Percentiles rank a stretch among this genome's conserved stretches.
These are phyloP conservation scores for Vigna mungo DNA, from an alignment of 306 rosid genomes.

Conservation along the genomic window DNA sequence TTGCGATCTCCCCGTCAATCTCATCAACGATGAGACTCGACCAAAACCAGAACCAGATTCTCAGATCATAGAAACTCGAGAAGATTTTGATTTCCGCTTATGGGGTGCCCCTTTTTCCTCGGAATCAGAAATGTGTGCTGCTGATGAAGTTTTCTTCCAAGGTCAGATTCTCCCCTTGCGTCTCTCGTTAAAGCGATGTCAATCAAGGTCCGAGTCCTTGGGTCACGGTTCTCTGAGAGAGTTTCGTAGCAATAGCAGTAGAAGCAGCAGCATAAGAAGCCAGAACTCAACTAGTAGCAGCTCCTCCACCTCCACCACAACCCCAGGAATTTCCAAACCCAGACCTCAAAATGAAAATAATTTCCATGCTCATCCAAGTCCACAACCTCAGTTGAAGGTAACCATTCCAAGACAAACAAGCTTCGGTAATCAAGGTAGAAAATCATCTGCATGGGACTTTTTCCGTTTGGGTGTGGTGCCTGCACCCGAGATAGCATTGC, in stretches of 20 bases:
- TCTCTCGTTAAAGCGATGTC: slow-evolving; percentile 31
- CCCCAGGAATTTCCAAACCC: slow-evolving; percentile 47
- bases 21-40: slow-evolving; percentile 39
- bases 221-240: slow-evolving; percentile 44
- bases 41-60: slow-evolving; percentile 24
- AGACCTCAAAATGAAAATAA: slow-evolving; percentile 54
- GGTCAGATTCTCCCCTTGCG: slow-evolving; percentile 74
- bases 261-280: slow-evolving; percentile 64
- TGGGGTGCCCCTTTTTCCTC: slow-evolving; percentile 41
- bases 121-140: slow-evolving; percentile 66
- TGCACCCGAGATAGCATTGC: slow-evolving; percentile 68
- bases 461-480: slow-evolving; percentile 68
- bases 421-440: slow-evolving; percentile 48
- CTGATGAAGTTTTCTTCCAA: slow-evolving; percentile 76
- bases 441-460: slow-evolving; percentile 67
- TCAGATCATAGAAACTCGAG: slow-evolving; percentile 42
- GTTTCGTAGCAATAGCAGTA: slow-evolving; percentile 51
- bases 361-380: slow-evolving; percentile 65
- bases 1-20: slow-evolving; percentile 62
- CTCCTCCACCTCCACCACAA: slow-evolving; percentile 38
- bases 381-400: slow-evolving; percentile 63
- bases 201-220: slow-evolving; percentile 52
- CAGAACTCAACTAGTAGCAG: slow-evolving; percentile 58
- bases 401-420: slow-evolving; percentile 50
- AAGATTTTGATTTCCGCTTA: slow-evolving; percentile 67